These are phyloP conservation scores for Coniella vitis DNA, from an alignment of 2,329 filamentous ascomycete genomes.

Conservation along the genomic window DNA sequence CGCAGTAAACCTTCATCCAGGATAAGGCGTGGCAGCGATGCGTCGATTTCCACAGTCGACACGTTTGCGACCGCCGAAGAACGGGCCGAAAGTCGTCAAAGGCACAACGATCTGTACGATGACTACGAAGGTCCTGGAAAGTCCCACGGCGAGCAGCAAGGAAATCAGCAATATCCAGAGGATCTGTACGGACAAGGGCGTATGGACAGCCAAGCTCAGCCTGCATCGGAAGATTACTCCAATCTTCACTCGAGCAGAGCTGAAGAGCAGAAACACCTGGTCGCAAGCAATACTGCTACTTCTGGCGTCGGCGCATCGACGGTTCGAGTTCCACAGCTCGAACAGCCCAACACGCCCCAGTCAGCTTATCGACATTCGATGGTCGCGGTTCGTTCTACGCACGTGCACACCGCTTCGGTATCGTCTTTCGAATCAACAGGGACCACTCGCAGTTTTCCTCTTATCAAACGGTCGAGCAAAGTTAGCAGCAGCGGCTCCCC, in stretches of 20 bases:
- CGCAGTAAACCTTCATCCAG: constrained; percentile 16
- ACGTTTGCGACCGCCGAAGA: constrained; percentile 53
- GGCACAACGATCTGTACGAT: constrained; percentile 19
- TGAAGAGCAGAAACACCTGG: too few species aligned
- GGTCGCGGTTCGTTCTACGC: constrained; percentile 31
- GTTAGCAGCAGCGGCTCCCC: constrained; percentile 34
- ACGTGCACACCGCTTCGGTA: constrained; percentile 46
- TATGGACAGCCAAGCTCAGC: too few species aligned
- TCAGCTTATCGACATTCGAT: constrained; percentile 37
- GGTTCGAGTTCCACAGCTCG: too few species aligned
- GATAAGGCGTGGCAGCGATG: constrained; percentile 36
- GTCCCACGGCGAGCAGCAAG: not conserved
- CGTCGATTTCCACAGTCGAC: constrained; percentile 44
- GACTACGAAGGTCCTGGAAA: constrained; percentile 12
- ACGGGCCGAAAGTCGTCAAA: constrained; percentile 33
- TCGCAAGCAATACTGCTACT: constrained; percentile 4
- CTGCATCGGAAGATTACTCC: too few species aligned
- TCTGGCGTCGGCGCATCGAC: constrained; percentile 5
- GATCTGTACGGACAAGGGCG: too few species aligned
- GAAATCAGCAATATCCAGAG: not conserved
- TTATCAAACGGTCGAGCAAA: constrained; percentile 44
- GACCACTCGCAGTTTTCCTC: constrained; percentile 55
- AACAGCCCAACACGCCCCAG: constrained; percentile 20
- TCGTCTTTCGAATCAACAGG: constrained; percentile 52
- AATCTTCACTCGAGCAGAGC: too few species aligned